Conservation (phyloP, 306 rosid species). For the Cotoneaster glaucophyllus region DNA sequence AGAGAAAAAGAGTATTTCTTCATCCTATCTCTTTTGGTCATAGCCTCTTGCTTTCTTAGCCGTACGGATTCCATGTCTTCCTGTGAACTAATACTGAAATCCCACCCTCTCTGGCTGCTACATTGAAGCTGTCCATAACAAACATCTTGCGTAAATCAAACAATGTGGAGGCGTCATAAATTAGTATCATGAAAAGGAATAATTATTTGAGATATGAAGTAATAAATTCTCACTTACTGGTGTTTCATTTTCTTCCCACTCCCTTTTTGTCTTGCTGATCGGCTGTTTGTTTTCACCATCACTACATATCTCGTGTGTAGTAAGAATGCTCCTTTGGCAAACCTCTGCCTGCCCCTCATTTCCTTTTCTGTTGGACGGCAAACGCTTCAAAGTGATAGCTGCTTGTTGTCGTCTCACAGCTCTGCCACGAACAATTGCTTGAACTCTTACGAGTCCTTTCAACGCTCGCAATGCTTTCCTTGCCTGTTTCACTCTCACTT, state of each 20-base stretch:
- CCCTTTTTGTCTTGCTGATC: slow-evolving; percentile 29
- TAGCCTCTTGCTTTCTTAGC: slow-evolving; percentile 64
- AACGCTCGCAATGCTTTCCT: slow-evolving; percentile 79
- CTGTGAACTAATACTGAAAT: slow-evolving; percentile 43
- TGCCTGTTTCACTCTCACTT: slow-evolving; percentile 49
- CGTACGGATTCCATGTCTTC: slow-evolving; percentile 51
- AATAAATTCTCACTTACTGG: slow-evolving; percentile 24
- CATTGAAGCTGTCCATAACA: slow-evolving; percentile 41
- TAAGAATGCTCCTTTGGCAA: slow-evolving; percentile 20
- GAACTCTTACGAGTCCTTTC: slow-evolving; percentile 75
- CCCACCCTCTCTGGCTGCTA: slow-evolving; percentile 50
- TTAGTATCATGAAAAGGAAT: background rate
- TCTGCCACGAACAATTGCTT: slow-evolving; percentile 79
- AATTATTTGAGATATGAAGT: background rate
- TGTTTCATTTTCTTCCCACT: slow-evolving; percentile 35
- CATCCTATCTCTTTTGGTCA: slow-evolving; percentile 69
- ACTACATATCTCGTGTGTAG: slow-evolving; percentile 14
- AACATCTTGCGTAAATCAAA: slow-evolving; percentile 8
- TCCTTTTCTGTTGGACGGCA: slow-evolving; percentile 17
- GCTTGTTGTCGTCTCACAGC: slow-evolving; percentile 53
- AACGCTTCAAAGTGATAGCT: slow-evolving; percentile 19
- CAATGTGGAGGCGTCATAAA: background rate
- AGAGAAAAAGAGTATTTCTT: slow-evolving; percentile 75
- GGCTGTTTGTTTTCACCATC: slow-evolving; percentile 15
- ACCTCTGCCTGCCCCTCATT: slow-evolving; percentile 6